These are phyloP conservation scores for Albugo candida DNA, from an alignment of 352 stramenopile genomes.

Conservation along the genomic window DNA sequence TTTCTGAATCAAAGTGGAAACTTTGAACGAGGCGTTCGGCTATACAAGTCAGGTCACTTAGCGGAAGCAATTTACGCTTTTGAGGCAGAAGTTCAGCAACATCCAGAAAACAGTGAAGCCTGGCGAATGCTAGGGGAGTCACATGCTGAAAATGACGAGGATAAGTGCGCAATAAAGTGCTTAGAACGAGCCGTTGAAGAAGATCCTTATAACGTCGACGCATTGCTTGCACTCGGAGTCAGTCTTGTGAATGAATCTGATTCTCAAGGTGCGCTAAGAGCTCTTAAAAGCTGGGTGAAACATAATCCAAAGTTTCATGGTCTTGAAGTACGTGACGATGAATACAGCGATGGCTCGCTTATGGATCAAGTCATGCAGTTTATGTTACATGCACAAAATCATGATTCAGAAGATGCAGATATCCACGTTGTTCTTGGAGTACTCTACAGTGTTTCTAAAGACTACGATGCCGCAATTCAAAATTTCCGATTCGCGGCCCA, in stretches of 20 bases:
- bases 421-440: constrained; percentile 88
- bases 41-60: constrained; percentile 83
- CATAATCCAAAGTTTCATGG: constrained; percentile 95
- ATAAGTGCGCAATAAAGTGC: constrained; percentile 90
- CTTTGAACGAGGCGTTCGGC: constrained; percentile 46
- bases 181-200: constrained; percentile 85
- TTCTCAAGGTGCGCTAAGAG: constrained; percentile 81
- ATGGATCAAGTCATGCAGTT: constrained; percentile 90
- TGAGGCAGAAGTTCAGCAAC: constrained; percentile 86
- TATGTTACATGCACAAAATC: constrained; percentile 79
- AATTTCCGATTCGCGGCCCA: constrained; percentile 78
- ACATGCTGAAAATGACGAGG: constrained; percentile 93
- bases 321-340: constrained; percentile 73
- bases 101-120: constrained; percentile 85
- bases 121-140: constrained; percentile 89
- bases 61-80: constrained; percentile 87
- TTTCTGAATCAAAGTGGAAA: constrained; percentile 41
- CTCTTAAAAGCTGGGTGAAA: constrained; percentile 90
- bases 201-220: constrained; percentile 89
- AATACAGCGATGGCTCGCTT: constrained; percentile 76
- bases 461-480: constrained; percentile 86
- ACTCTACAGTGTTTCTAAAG: constrained; percentile 93
- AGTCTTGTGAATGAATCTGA: constrained; percentile 96
- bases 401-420: constrained; percentile 57
- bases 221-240: constrained; percentile 83